Conservation (phyloP, 2,329 filamentous ascomycete species). For the Talaromyces sp. region DNA sequence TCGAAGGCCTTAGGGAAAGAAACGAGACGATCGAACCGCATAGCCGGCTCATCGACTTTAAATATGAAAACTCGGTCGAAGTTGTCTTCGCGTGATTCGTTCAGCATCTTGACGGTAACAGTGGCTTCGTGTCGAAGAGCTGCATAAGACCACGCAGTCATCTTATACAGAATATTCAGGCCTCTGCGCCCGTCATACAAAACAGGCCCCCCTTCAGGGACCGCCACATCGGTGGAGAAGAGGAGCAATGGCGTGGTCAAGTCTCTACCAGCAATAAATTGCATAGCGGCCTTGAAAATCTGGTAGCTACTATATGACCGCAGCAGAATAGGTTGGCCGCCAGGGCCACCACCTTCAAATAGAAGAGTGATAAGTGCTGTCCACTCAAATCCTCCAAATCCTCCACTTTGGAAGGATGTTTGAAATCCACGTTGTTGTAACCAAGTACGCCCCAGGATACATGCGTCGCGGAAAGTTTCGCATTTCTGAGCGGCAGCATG, state of each 20-base stretch:
- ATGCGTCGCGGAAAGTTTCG: slow-evolving; percentile 77
- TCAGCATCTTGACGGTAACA: slow-evolving; percentile 73
- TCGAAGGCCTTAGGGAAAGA: slow-evolving; percentile 33
- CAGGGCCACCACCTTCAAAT: slow-evolving; percentile 73
- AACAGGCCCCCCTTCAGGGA: slow-evolving; percentile 61
- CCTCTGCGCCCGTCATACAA: slow-evolving; percentile 75
- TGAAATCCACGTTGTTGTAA: slow-evolving; percentile 82
- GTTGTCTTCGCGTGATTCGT: slow-evolving; percentile 72
- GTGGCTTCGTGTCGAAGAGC: slow-evolving; percentile 74
- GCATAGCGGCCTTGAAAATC: slow-evolving; percentile 91
- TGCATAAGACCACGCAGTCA: slow-evolving; percentile 80
- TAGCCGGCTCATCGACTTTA: slow-evolving; percentile 54
- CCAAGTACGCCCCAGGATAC: slow-evolving; percentile 84
- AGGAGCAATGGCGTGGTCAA: slow-evolving; percentile 67
- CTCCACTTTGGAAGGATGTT: slow-evolving; percentile 70
- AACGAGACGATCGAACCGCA: slow-evolving; percentile 59
- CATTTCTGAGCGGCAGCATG: slow-evolving; percentile 71
- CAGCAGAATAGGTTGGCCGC: slow-evolving; percentile 72
- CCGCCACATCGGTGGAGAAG: slow-evolving; percentile 29
- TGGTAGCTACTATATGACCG: slow-evolving; percentile 86
- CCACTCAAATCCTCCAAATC: slow-evolving; percentile 95
- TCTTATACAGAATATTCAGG: slow-evolving; percentile 86
- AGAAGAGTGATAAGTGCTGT: slow-evolving; percentile 76
- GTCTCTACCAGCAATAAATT: slow-evolving; percentile 77
- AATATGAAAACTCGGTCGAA: slow-evolving; percentile 84